Evolutionary conservation across 2,329 filamentous ascomycete genomes (phyloP).

Genomic region (Exophiala xenobiotica): DNA sequence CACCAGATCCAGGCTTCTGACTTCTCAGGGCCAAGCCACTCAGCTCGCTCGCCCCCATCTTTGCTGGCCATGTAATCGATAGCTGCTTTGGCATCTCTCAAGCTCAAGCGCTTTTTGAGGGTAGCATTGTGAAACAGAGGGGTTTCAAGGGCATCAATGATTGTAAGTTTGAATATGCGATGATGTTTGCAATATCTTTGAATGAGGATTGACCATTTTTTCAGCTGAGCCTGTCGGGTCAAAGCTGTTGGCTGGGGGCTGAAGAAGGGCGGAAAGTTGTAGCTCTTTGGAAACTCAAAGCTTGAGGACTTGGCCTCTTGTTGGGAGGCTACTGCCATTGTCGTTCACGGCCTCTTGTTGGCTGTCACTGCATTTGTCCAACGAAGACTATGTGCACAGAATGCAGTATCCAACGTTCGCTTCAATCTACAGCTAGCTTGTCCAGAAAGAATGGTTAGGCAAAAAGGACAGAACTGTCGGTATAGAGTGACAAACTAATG

Average conservation of each 20-base stretch:
- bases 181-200: constrained; percentile 79
- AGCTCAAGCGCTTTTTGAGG: constrained; percentile 47
- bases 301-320: constrained; percentile 20
- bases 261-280: constrained; percentile 56
- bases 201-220: constrained; percentile 83
- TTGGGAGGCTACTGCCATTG: constrained; percentile 7
- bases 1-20: constrained; percentile 50
- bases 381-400: too few relatives aligned
- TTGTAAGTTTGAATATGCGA: constrained; percentile 71
- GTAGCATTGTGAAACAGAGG: constrained; percentile 56
- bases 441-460: too few relatives aligned
- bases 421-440: too few relatives aligned
- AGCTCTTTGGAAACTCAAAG: constrained; percentile 43
- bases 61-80: constrained; percentile 56
- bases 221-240: constrained; percentile 55
- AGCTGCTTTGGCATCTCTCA: constrained; percentile 54
- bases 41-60: constrained; percentile 50
- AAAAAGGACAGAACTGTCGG: too few relatives aligned
- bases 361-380: too few relatives aligned
- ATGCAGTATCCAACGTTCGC: too few relatives aligned
- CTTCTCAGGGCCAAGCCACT: constrained; percentile 57
- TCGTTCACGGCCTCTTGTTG: not conserved
- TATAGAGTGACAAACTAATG: too few relatives aligned
- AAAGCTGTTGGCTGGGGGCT: constrained; percentile 47
- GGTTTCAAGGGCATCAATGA: constrained; percentile 60